phyloP scores from a whole-genome alignment of 2,329 filamentous ascomycete species.

The Sclerotinia subarctica region DNA sequence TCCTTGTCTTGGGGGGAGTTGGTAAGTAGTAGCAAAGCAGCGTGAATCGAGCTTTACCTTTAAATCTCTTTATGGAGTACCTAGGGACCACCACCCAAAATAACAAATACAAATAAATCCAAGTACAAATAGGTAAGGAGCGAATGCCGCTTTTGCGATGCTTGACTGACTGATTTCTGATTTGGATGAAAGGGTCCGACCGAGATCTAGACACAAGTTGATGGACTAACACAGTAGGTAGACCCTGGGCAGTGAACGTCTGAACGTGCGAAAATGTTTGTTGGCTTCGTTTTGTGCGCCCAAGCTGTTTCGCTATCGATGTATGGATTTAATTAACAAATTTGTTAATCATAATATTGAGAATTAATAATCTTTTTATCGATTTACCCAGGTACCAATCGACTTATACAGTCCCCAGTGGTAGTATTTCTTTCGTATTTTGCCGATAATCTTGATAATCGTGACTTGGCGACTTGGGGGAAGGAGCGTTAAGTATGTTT shows the following conservation, averaged over 20 bases:
- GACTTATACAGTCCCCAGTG: no score
- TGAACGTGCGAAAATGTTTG: not conserved
- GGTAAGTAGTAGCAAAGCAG: slow-evolving; percentile 8
- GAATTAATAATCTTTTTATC: no score
- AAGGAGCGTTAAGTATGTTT: not conserved
- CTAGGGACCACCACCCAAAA: not conserved
- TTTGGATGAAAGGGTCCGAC: not conserved
- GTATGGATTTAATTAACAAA: no score
- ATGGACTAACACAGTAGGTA: not conserved
- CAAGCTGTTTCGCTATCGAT: not conserved
- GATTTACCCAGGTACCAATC: no score
- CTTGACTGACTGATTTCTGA: not conserved
- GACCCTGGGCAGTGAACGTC: not conserved
- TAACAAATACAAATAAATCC: not conserved
- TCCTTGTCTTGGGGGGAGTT: not conserved
- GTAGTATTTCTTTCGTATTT: not conserved
- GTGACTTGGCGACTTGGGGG: not conserved
- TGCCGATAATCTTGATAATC: no score
- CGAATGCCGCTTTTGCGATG: slow-evolving; percentile 8
- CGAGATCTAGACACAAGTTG: not conserved
- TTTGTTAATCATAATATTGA: no score
- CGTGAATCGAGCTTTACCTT: not conserved
- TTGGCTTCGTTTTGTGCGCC: not conserved
- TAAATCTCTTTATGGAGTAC: not conserved
- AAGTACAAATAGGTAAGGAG: not conserved